Evolutionary conservation across 2,329 filamentous ascomycete species (phyloP), one percentile per base, ranked within the genome.

Genomic region (Monosporascus sp.): DNA sequence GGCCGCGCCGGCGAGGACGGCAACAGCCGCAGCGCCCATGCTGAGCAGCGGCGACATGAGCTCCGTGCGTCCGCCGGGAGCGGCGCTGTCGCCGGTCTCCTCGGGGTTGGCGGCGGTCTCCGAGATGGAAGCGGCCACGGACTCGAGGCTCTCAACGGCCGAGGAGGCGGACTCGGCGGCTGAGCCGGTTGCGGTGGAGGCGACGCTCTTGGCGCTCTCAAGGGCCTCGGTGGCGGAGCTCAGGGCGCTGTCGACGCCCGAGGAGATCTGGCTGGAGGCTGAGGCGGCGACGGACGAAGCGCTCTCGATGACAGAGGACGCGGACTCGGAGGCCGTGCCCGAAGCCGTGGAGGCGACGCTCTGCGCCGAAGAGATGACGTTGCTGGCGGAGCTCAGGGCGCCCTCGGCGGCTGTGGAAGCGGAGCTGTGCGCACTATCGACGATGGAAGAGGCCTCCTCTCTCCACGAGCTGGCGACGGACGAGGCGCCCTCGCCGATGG

Each of bases 111-210:
- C 49, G 8, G 53, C 25, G 4, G 52, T 46, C 24, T 24, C 56
- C 6, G 54, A 52, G 25, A 51, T 49, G 8, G 47, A 37, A 20
- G 52, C 52, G 6, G 57, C 59, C n/a, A 62, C 57, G 49, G 57
- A 60, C 52, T 60, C 39, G 3, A 60, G 59, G 38, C 60, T 62
- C 6, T 46, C 37, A 24, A 60, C 51, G 18, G 52, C 60, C 2
- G 44, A 52, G 47, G 52, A 58, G 8, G 60, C 61, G 9, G 54
- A 57, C 3, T 53, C 56, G 6, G 56, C 17, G 3, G 59, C 60
- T 4, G 24, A 51, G 9, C 54, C 37, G 18, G 41, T 59, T 20
- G 55, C 60, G 17, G 57, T 57, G 0, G 53, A 31, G 9, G 55
- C 59, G 9, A 51, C 41, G 51, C 56, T 55, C 35, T 52, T 43